A percentile compares a stretch with the other conserved stretches of the same genome.
phyloP scores from a whole-genome alignment of 2,329 filamentous ascomycete species.

The Graphilbum ipis-grandicollis region DNA sequence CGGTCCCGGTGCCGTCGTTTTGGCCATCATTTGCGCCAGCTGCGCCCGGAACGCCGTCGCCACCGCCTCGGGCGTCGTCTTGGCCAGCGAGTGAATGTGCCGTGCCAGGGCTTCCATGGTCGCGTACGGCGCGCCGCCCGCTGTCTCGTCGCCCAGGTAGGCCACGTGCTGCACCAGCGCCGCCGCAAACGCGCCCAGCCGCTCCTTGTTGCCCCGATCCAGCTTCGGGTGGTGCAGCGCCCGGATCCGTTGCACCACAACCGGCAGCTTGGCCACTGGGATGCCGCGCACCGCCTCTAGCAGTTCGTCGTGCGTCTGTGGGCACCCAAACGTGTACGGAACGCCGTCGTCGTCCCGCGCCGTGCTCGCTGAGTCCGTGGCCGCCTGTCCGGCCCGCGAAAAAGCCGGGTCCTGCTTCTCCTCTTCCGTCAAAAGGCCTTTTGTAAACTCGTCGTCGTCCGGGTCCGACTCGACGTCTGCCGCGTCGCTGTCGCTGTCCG shows the following conservation, averaged over 20 bases:
- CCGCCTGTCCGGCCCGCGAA: constrained; percentile 4
- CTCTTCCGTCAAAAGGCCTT: constrained; percentile 44
- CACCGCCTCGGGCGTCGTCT: constrained; percentile 66
- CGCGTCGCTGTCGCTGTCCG: constrained; percentile 28
- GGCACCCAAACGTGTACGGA: constrained; percentile 76
- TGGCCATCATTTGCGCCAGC: constrained; percentile 44
- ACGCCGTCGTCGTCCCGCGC: constrained; percentile 36
- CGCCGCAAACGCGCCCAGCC: constrained; percentile 50
- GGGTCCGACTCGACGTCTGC: constrained; percentile 13
- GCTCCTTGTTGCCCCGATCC: constrained; percentile 67
- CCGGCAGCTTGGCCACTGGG: constrained; percentile 48
- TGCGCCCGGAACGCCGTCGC: constrained; percentile 61
- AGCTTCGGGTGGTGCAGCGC: constrained; percentile 85
- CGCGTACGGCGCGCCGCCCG: constrained; percentile 15
- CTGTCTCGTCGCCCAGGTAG: constrained; percentile 25
- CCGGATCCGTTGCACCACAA: constrained; percentile 74
- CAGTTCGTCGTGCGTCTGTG: constrained; percentile 59
- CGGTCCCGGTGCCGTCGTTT: constrained; percentile 10
- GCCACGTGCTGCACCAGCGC: constrained; percentile 47
- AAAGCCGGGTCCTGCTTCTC: constrained; percentile 38
- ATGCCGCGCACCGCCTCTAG: constrained; percentile 47
- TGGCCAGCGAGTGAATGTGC: constrained; percentile 83
- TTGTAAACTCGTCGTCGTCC: constrained; percentile 55
- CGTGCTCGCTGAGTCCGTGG: background rate
- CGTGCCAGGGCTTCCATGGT: constrained; percentile 56